These are phyloP conservation scores for Metarhizium rileyi DNA, from an alignment of 2,329 filamentous ascomycete genomes.

Conservation along the genomic window DNA sequence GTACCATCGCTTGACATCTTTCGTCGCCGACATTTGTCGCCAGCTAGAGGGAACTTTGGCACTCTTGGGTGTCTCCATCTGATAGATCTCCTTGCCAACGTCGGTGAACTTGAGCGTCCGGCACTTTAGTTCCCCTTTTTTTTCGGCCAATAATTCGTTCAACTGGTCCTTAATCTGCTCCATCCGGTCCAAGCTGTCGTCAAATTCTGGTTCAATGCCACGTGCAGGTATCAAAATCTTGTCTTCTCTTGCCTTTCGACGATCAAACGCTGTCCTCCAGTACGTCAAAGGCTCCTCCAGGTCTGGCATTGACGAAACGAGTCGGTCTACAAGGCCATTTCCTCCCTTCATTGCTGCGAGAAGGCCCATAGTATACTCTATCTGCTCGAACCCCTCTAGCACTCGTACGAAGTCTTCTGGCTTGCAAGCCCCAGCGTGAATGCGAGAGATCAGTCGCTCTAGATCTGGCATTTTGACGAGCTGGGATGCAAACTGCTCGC, in stretches of 20 bases:
- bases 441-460: slow-evolving; percentile 84
- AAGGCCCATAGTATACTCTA: slow-evolving; percentile 84
- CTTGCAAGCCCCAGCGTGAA: slow-evolving; percentile 85
- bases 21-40: slow-evolving; percentile 94
- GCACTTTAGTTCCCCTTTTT: slow-evolving; percentile 65
- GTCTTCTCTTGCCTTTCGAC: slow-evolving; percentile 64
- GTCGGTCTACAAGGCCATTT: slow-evolving; percentile 72
- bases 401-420: slow-evolving; percentile 89
- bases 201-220: slow-evolving; percentile 87
- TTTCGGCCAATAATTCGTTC: slow-evolving; percentile 58
- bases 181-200: slow-evolving; percentile 69
- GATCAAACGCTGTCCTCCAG: slow-evolving; percentile 91
- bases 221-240: slow-evolving; percentile 76
- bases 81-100: slow-evolving; percentile 94
- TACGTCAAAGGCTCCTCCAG: slow-evolving; percentile 63
- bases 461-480: slow-evolving; percentile 89
- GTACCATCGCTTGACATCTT: slow-evolving; percentile 87
- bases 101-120: slow-evolving; percentile 67
- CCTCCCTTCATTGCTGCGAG: slow-evolving; percentile 65
- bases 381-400: slow-evolving; percentile 93
- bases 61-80: slow-evolving; percentile 79
- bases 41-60: slow-evolving; percentile 80
- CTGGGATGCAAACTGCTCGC: slow-evolving; percentile 80
- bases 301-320: slow-evolving; percentile 80
- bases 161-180: slow-evolving; percentile 66